A percentile compares a stretch with the other conserved stretches of the same genome.
Conservation (phyloP, 192 early-diverging fungal species). For the Pilaira anomala region DNA sequence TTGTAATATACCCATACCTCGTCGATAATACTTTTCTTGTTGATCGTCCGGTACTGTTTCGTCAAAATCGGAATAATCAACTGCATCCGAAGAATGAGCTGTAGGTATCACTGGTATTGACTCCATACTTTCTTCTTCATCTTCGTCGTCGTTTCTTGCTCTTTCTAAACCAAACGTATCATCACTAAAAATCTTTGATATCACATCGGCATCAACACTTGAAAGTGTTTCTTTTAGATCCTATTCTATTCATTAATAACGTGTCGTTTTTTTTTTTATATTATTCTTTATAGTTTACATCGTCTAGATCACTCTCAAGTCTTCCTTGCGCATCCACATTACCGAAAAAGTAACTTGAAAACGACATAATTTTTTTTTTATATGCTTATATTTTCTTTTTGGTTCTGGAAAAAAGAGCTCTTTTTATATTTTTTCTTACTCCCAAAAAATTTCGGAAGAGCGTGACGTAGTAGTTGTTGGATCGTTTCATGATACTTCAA, state of each 20-base stretch:
- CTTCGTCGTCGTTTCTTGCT: slow-evolving; percentile 39
- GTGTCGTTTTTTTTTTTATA: background rate
- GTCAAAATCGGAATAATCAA: slow-evolving; percentile 82
- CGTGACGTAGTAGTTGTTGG: too few relatives aligned
- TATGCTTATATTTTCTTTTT: too few relatives aligned
- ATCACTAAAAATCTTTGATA: slow-evolving; percentile 48
- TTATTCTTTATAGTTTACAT: slow-evolving; percentile 16
- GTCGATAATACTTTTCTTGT: slow-evolving; percentile 46
- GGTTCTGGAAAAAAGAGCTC: too few relatives aligned
- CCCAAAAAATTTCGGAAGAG: too few relatives aligned
- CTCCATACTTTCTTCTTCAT: slow-evolving; percentile 27
- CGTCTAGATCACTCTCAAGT: slow-evolving; percentile 49
- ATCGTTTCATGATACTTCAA: too few relatives aligned
- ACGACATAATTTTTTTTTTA: slow-evolving; percentile 49
- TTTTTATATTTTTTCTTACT: too few relatives aligned
- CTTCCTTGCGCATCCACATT: slow-evolving; percentile 87
- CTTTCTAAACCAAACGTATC: slow-evolving; percentile 53
- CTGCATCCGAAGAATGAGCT: slow-evolving; percentile 57
- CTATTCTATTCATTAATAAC: slow-evolving; percentile 31
- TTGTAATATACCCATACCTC: slow-evolving; percentile 36
- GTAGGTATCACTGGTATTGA: slow-evolving; percentile 48
- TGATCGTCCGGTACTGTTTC: slow-evolving; percentile 72
- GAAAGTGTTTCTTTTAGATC: slow-evolving; percentile 53
- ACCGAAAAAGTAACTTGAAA: slow-evolving; percentile 79
- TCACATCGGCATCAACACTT: slow-evolving; percentile 48